Conservation (phyloP, 352 stramenopile species). For the Ochromonadaceae sp. region DNA sequence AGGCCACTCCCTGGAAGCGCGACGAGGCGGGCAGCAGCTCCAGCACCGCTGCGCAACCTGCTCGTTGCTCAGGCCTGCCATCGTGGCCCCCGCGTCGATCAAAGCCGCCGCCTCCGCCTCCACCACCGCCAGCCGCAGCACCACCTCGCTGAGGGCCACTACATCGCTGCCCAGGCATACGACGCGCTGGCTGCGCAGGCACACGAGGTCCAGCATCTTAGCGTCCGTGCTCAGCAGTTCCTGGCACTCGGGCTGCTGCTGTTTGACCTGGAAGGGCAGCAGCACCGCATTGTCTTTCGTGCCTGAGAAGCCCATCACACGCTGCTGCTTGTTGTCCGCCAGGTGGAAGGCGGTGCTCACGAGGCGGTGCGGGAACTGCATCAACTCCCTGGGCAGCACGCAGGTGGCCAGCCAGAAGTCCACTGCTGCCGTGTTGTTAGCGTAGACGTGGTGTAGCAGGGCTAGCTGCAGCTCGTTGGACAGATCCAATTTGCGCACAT, state of each 20-base stretch:
- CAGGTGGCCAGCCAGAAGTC: conserved; percentile 60
- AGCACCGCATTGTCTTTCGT: conserved; percentile 67
- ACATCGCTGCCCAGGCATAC: too few species aligned
- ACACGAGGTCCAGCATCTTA: too few species aligned
- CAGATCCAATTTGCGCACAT: conserved; percentile 52
- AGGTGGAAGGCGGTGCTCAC: conserved; percentile 59
- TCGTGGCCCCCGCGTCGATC: neutral
- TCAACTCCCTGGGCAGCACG: conserved; percentile 58
- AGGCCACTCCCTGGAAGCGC: too few species aligned
- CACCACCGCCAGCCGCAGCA: neutral
- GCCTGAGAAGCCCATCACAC: conserved; percentile 69
- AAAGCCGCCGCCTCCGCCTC: neutral
- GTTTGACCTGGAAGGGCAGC: conserved; percentile 46
- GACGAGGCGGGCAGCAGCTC: too few species aligned
- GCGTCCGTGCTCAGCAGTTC: conserved; percentile 53
- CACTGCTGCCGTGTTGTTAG: conserved; percentile 48
- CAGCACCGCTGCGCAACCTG: too few species aligned
- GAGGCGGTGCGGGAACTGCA: conserved; percentile 52
- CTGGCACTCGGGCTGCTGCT: conserved; percentile 34
- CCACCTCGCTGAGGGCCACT: too few species aligned
- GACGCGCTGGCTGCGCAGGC: too few species aligned
- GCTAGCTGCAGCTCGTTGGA: conserved; percentile 47
- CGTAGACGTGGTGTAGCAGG: conserved; percentile 38
- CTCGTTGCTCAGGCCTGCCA: too few species aligned
- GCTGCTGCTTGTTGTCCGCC: conserved; percentile 36